Evolutionary conservation across 2,329 filamentous ascomycete species (phyloP), one percentile per base, ranked within the genome.

Genomic region (Hypoxylon sp.): DNA sequence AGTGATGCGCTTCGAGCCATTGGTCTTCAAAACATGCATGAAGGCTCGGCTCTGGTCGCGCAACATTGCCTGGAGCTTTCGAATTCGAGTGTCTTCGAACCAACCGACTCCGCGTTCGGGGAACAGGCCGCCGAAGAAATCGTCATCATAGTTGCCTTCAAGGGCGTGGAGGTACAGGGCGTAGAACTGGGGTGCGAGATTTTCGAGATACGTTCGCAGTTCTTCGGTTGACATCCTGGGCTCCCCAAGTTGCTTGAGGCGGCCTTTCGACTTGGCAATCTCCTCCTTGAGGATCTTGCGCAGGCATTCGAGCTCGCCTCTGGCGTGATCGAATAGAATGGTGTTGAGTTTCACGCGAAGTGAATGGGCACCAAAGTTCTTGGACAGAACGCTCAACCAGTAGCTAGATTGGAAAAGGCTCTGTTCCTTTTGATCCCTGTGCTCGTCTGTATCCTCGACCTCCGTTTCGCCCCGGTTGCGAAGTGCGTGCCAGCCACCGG

Each of bases 401-500:
- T 59, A 51, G 2, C 67, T 58, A 0, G 62, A 63, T 4, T 66
- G 35, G 61, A 79, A 73, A 52, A 78, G 77, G 0, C 55, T 21
- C 2, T 60, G 38, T 49, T 79, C 74, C 7, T 67, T 56, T 1
- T 60, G 27, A 27, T 79, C 74, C 3, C 75, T 69, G 18, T 68
- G 60, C 1, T 68, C 63, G 13, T 67, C 48, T 0, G 57, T 60
- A 1, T 54, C 13, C 0, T 43, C 49, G n/a, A 47, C 48, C 15
- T 75, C 69, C 3, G 67, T 59, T n/a, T 78, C 75, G 1, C 66
- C 66, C 7, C 76, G 69, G 55, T 86, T 86, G 17, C 77, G 79
- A 4, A 86, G 61, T 15, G 84, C 76, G 60, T 85, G 81, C 82
- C 81, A 85, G 0, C 82, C 82, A 0, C 79, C 74, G 26, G 74